phyloP scores from a whole-genome alignment of 345 rosid genomes.

The Eutrema yunnanense region DNA sequence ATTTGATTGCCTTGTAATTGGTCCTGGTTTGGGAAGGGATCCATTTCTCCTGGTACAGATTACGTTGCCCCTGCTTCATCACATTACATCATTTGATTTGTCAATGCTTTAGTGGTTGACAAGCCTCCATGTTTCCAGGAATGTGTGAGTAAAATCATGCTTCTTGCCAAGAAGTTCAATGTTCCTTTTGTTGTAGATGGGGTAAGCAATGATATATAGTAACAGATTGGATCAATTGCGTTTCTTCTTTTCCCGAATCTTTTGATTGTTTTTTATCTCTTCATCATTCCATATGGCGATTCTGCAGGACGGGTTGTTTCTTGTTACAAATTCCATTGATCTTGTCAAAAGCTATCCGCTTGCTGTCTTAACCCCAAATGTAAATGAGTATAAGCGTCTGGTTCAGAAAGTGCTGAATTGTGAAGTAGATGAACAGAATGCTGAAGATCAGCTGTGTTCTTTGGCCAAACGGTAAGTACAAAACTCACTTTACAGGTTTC shows the following conservation, averaged over 20 bases:
- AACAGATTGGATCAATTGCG: neutral
- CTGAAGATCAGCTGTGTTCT: constrained; percentile 50
- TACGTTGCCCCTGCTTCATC: constrained; percentile 2
- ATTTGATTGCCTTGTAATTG: constrained; percentile 92
- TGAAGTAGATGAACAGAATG: constrained; percentile 58
- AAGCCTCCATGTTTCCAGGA: constrained; percentile 38
- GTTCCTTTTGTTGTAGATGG: constrained; percentile 86
- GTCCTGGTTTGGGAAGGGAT: constrained; percentile 99
- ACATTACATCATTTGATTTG: neutral
- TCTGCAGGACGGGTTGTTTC: constrained; percentile 85
- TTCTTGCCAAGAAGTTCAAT: constrained; percentile 58
- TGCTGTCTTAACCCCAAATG: constrained; percentile 87
- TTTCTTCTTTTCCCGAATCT: neutral
- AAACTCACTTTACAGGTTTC: neutral
- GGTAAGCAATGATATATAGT: constrained; percentile 38
- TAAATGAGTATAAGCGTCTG: constrained; percentile 86
- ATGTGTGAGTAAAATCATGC: constrained; percentile 68
- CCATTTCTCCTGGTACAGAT: constrained; percentile 67
- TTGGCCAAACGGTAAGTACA: constrained; percentile 60
- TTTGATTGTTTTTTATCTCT: neutral
- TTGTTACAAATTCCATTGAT: constrained; percentile 58
- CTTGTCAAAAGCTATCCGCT: constrained; percentile 69
- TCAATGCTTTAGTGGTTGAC: neutral
- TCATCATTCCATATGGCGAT: neutral
- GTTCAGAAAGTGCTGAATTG: constrained; percentile 64